phyloP scores from a whole-genome alignment of 2,329 filamentous ascomycete genomes.

The Apiospora sp. region DNA sequence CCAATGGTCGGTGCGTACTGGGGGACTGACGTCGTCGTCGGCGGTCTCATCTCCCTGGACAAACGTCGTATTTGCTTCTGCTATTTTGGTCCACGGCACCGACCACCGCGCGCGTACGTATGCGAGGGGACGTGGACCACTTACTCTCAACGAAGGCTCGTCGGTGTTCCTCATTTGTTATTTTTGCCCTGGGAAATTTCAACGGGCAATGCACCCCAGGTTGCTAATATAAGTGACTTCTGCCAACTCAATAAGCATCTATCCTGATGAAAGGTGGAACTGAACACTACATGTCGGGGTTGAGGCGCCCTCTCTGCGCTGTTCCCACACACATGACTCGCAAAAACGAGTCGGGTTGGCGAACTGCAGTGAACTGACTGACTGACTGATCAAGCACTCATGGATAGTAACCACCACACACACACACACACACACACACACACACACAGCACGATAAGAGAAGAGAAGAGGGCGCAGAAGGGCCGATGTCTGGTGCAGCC shows the following conservation, averaged over 20 bases:
- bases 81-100: neutral
- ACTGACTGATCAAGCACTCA: neutral
- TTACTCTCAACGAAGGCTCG: too few relatives aligned
- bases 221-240: neutral
- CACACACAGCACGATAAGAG: neutral
- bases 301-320: neutral
- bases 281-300: neutral
- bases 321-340: constrained; percentile 17
- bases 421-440: neutral
- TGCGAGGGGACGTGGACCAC: constrained; percentile 8
- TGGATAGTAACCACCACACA: neutral
- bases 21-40: neutral
- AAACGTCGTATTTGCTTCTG: constrained; percentile 5
- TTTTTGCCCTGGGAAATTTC: neutral
- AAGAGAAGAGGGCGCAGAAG: neutral
- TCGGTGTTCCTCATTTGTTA: neutral
- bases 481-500: neutral
- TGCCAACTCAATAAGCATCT: constrained; percentile 16
- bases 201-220: constrained; percentile 11
- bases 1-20: constrained; percentile 1
- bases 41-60: neutral
- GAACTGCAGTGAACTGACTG: neutral
- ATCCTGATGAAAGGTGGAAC: constrained; percentile 8
- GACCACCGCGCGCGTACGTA: neutral
- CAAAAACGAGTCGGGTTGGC: neutral